A percentile compares a stretch with the other conserved stretches of the same genome.
phyloP scores from a whole-genome alignment of 2,329 filamentous ascomycete species.

The Diaporthe vaccinii region DNA sequence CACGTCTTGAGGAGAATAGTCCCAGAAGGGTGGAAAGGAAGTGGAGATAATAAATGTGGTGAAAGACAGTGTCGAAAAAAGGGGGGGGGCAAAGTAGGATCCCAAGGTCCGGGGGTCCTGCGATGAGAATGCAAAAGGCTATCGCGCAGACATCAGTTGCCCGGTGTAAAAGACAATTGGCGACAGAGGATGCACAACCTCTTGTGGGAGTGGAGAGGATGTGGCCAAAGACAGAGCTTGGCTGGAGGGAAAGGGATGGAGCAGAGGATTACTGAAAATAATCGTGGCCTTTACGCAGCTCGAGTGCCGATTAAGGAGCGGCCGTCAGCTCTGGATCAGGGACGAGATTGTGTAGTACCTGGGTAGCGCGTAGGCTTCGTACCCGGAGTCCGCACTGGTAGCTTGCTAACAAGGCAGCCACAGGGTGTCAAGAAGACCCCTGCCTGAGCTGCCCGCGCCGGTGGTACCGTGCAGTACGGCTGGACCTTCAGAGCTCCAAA shows the following conservation, averaged over 20 bases:
- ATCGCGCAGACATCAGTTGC: slow-evolving; percentile 32
- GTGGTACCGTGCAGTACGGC: slow-evolving; percentile 9
- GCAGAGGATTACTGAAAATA: slow-evolving; percentile 27
- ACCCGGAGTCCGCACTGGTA: not conserved
- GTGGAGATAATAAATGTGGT: slow-evolving; percentile 26
- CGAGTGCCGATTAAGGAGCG: slow-evolving; percentile 28
- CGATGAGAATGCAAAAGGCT: slow-evolving; percentile 33
- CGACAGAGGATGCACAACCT: slow-evolving; percentile 19
- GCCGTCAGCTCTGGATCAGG: slow-evolving; percentile 22
- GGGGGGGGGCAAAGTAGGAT: slow-evolving; percentile 13
- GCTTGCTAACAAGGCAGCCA: slow-evolving; percentile 14
- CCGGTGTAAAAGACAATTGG: slow-evolving; percentile 7
- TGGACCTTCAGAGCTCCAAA: slow-evolving; percentile 4
- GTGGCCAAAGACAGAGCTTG: slow-evolving; percentile 38
- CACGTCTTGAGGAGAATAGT: not conserved
- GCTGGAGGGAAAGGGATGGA: slow-evolving; percentile 38
- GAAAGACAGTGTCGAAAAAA: slow-evolving; percentile 37
- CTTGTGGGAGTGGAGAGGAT: slow-evolving; percentile 19
- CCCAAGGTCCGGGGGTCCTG: slow-evolving; percentile 32
- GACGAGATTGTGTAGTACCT: slow-evolving; percentile 18
- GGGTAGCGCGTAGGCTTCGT: slow-evolving; percentile 1
- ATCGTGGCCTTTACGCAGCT: slow-evolving; percentile 40
- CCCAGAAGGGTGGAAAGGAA: slow-evolving; percentile 4
- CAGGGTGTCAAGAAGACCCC: not conserved
- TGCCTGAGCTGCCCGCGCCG: slow-evolving; percentile 11